Evolutionary conservation across 108 stramenopile species (phyloP).

Genomic region (Phaeodactylum tricornutum): DNA sequence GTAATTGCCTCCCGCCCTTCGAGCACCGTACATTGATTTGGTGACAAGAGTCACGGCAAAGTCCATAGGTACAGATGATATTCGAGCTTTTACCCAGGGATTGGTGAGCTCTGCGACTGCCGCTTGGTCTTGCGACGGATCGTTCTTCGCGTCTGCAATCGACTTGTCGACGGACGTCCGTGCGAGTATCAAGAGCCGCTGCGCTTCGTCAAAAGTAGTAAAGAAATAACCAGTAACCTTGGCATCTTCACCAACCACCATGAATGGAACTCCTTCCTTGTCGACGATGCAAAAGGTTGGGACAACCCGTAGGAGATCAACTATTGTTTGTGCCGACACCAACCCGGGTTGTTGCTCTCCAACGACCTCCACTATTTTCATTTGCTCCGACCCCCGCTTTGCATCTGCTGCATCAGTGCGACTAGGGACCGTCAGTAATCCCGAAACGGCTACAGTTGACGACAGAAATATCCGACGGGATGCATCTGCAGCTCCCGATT

Average conservation of each 20-base stretch:
- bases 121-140: slow-evolving; percentile 17
- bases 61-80: slow-evolving; percentile 68
- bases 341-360: background rate
- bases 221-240: slow-evolving; percentile 79
- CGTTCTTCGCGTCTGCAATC: slow-evolving; percentile 37
- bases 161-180: slow-evolving; percentile 42
- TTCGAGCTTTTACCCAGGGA: slow-evolving; percentile 62
- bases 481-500: too few species aligned
- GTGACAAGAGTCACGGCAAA: slow-evolving; percentile 52
- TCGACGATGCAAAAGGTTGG: slow-evolving; percentile 77
- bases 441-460: too few species aligned
- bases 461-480: too few species aligned
- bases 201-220: slow-evolving; percentile 53
- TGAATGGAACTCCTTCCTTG: slow-evolving; percentile 56
- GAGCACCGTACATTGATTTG: slow-evolving; percentile 25
- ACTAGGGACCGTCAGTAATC: too few species aligned
- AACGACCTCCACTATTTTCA: background rate
- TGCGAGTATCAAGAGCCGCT: slow-evolving; percentile 53
- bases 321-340: background rate
- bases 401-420: too few species aligned
- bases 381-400: too few species aligned
- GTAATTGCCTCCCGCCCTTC: slow-evolving; percentile 43
- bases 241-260: slow-evolving; percentile 81
- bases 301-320: slow-evolving; percentile 11
- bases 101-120: slow-evolving; percentile 37